Evolutionary conservation across 192 early-diverging fungal species (phyloP).

Genomic region (Haplosporangium gracile): DNA sequence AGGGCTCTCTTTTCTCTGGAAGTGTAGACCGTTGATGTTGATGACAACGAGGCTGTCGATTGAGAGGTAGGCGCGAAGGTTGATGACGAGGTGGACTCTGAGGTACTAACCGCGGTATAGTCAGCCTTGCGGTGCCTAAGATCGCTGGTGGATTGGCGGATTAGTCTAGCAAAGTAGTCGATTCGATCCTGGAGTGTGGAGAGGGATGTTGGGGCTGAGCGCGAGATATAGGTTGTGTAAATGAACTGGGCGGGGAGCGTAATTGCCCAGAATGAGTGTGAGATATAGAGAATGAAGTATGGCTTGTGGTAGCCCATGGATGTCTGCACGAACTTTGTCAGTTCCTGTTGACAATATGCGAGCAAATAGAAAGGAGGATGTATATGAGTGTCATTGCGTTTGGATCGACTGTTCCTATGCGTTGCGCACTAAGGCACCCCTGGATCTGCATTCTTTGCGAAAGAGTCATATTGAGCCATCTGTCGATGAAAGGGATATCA

Average conservation of each 20-base stretch:
- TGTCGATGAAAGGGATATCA: not conserved
- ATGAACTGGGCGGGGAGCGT: conserved; percentile 34
- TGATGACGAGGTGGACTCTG: not conserved
- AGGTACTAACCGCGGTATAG: conserved; percentile 13
- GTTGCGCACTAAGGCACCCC: not conserved
- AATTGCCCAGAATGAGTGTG: conserved; percentile 33
- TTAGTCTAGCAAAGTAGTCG: conserved; percentile 32
- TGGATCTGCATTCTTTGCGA: not conserved
- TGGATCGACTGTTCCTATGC: not conserved
- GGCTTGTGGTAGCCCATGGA: conserved; percentile 69
- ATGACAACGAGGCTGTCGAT: not conserved
- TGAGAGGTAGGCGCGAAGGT: not conserved
- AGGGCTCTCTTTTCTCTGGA: conserved; percentile 20
- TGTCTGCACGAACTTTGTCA: conserved; percentile 72
- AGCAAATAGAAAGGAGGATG: not conserved
- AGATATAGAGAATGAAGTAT: conserved; percentile 71
- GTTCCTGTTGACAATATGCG: conserved; percentile 44
- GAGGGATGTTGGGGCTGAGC: conserved; percentile 6
- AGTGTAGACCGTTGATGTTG: conserved; percentile 12
- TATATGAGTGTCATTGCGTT: not conserved
- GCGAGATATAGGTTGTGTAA: conserved; percentile 31
- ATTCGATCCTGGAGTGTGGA: conserved; percentile 14
- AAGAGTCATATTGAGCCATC: not conserved
- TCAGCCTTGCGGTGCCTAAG: conserved; percentile 27
- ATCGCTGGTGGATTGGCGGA: conserved; percentile 37